Percentiles rank a stretch among this genome's conserved stretches.
Conservation (phyloP, 2,329 filamentous ascomycete species). For the Colletotrichum gloeosporioides region DNA sequence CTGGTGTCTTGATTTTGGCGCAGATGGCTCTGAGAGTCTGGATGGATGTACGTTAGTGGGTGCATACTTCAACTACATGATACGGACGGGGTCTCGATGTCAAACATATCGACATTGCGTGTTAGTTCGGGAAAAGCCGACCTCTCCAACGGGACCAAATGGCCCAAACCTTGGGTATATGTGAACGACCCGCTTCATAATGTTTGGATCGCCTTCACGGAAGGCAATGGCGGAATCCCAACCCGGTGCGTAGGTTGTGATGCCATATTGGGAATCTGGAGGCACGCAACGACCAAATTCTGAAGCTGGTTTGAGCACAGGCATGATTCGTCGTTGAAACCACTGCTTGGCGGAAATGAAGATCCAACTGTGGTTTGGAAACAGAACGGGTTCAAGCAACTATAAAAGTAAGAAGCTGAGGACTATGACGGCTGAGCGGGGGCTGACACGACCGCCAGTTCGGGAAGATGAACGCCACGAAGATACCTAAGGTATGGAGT, state of each 20-base stretch:
- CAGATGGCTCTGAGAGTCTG: constrained; percentile 44
- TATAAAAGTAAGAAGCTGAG: not conserved
- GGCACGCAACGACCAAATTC: constrained; percentile 51
- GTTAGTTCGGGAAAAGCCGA: constrained; percentile 24
- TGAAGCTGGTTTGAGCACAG: constrained; percentile 41
- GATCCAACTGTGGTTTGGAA: not conserved
- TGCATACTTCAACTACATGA: not conserved
- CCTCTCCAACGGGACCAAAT: constrained; percentile 38
- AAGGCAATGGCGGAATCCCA: constrained; percentile 46
- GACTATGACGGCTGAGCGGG: not conserved
- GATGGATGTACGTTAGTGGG: not conserved
- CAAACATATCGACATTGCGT: not conserved
- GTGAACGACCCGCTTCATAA: constrained; percentile 41
- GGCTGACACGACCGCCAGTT: not conserved
- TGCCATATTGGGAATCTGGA: constrained; percentile 50
- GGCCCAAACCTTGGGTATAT: constrained; percentile 54
- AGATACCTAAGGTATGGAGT: not conserved
- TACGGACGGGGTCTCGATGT: not conserved
- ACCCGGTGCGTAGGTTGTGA: constrained; percentile 50
- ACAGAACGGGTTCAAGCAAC: not conserved
- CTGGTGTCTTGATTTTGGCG: constrained; percentile 31
- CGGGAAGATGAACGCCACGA: not conserved
- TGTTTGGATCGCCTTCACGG: constrained; percentile 43
- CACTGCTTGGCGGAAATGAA: not conserved
- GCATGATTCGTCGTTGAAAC: constrained; percentile 30